Conservation (phyloP, 805 yeast species). For the Yarrowia sp. region DNA sequence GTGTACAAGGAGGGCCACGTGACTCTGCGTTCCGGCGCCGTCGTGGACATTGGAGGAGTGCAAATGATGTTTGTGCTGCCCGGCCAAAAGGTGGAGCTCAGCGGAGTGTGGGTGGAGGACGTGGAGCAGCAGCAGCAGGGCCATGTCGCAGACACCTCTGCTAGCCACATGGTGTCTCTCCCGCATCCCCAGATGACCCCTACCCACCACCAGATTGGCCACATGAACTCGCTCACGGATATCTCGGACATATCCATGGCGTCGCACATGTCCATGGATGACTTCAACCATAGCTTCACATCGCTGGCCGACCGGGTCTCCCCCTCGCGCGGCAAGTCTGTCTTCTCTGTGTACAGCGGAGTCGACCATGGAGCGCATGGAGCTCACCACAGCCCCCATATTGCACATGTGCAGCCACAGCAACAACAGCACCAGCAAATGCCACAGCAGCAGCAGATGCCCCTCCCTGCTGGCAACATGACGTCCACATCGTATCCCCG, state of each 20-base stretch:
- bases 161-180: not conserved
- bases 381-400: not conserved
- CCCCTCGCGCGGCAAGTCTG: not conserved
- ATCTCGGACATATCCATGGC: slow-evolving; percentile 8
- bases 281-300: slow-evolving; percentile 2
- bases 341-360: not conserved
- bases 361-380: not conserved
- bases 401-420: not conserved
- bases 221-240: slow-evolving; percentile 6
- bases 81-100: slow-evolving; percentile 49
- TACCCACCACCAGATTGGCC: not conserved
- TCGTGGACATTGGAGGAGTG: slow-evolving; percentile 92
- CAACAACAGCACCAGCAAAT: not conserved
- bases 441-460: not conserved
- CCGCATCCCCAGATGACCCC: slow-evolving; percentile 1
- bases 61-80: slow-evolving; percentile 99
- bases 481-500: slow-evolving; percentile 37
- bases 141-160: not conserved
- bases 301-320: slow-evolving; percentile 14
- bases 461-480: not conserved
- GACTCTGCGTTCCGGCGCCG: slow-evolving; percentile 75
- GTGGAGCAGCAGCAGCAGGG: not conserved
- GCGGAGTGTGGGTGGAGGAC: slow-evolving; percentile 11
- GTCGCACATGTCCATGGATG: slow-evolving; percentile 22
- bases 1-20: slow-evolving; percentile 43